Percentiles rank a stretch among this genome's conserved stretches.
Conservation (phyloP, 495 filamentous ascomycete species). For the Geoglossum glabrum region DNA sequence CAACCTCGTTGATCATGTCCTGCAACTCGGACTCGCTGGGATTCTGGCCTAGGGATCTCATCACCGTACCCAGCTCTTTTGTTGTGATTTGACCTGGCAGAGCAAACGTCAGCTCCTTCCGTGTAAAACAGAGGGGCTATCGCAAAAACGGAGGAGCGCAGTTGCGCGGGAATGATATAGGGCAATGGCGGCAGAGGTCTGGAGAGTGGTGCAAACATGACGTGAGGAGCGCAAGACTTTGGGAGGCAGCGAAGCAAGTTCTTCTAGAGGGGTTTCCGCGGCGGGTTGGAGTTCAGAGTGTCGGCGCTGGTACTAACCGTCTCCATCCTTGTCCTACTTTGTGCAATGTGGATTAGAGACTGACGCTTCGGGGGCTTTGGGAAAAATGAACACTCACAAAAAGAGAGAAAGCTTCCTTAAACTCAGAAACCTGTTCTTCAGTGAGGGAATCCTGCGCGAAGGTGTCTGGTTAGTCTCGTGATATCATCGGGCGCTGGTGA, state of each 20-base stretch:
- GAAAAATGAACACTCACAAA: conserved; percentile 52
- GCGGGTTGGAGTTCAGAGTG: neutral
- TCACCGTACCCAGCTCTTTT: conserved; percentile 96
- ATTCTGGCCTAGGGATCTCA: conserved; percentile 99
- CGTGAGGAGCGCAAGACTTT: neutral
- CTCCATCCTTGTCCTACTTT: conserved; percentile 92
- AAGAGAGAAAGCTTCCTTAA: conserved; percentile 99
- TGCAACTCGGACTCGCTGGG: conserved; percentile 96
- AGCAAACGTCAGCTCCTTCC: neutral
- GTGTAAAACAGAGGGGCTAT: neutral
- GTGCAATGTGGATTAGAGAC: neutral
- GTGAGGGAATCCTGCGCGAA: conserved; percentile 76
- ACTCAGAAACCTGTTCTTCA: conserved; percentile 98
- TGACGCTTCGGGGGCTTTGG: neutral
- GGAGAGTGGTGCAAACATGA: neutral
- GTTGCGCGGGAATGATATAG: neutral
- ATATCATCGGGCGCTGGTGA: neutral
- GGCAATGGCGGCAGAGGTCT: neutral
- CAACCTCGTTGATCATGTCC: conserved; percentile 99
- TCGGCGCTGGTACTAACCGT: conserved; percentile 52
- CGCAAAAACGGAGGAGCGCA: neutral
- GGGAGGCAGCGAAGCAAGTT: neutral
- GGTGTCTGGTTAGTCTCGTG: neutral
- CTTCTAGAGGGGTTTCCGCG: neutral
- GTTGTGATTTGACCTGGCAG: conserved; percentile 88